phyloP scores from a whole-genome alignment of 139 green algal genomes.

The Auxenochlorella protothecoides region DNA sequence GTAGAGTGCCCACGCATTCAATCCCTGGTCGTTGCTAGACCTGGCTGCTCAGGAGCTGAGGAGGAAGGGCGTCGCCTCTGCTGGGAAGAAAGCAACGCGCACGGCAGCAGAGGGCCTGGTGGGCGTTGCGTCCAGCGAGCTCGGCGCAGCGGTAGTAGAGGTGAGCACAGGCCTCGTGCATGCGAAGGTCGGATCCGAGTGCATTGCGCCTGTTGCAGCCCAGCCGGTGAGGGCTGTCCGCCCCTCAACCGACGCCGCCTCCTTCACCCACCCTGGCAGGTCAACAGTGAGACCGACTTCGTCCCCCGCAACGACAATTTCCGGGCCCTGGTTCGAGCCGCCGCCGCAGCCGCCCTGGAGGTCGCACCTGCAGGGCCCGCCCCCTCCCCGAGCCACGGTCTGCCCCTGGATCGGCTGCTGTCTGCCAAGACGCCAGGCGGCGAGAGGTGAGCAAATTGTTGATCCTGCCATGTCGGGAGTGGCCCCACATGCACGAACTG shows the following conservation, averaged over 20 bases:
- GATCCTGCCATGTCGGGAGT: too few species aligned
- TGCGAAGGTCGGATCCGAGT: background rate
- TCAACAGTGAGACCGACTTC: slow-evolving; percentile 97
- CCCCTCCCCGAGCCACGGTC: background rate
- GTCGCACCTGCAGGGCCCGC: slow-evolving; percentile 2
- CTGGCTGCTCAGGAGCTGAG: slow-evolving; percentile 52
- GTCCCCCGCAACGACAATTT: slow-evolving; percentile 76
- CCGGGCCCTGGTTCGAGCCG: slow-evolving; percentile 45
- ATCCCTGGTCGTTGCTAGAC: slow-evolving; percentile 9
- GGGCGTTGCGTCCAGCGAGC: slow-evolving; percentile 30
- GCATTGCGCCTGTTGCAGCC: background rate
- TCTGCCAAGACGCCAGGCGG: background rate
- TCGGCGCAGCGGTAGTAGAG: slow-evolving; percentile 30
- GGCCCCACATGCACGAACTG: background rate
- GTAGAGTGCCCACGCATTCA: background rate
- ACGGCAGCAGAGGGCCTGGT: slow-evolving; percentile 78
- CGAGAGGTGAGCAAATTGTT: too few species aligned
- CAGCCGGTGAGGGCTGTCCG: background rate
- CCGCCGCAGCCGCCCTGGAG: slow-evolving; percentile 42
- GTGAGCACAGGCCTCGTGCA: slow-evolving; percentile 4
- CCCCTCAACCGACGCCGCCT: background rate
- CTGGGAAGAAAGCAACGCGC: slow-evolving; percentile 75
- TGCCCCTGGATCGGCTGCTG: background rate
- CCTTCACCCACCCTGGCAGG: slow-evolving; percentile 25
- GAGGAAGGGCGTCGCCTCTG: slow-evolving; percentile 73